Evolutionary conservation across 495 filamentous ascomycete species (phyloP).

Genomic region (Aspergillus avenaceus): DNA sequence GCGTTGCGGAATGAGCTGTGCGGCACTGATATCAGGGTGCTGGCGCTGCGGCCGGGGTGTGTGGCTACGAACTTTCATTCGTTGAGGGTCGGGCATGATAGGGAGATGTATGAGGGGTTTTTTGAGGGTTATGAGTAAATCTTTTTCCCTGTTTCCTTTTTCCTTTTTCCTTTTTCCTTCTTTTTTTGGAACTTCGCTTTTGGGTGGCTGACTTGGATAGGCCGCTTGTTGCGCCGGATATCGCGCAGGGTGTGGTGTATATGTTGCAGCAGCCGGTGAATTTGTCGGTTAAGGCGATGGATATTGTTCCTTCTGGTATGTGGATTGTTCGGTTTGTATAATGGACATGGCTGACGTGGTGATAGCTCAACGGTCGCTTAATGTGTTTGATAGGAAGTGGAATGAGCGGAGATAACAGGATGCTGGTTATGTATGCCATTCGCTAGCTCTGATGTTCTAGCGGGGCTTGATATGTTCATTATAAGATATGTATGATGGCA

Average conservation of each 20-base stretch:
- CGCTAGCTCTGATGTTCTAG: no score
- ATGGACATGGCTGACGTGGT: neutral
- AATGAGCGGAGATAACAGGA: constrained; percentile 19
- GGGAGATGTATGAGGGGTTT: constrained; percentile 25
- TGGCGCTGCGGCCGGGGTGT: constrained; percentile 32
- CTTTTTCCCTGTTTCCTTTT: neutral
- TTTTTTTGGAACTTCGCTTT: no score
- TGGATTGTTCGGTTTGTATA: neutral
- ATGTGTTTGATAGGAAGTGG: constrained; percentile 24
- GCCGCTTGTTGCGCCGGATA: constrained; percentile 26
- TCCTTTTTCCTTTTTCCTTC: neutral
- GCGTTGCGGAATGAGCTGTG: constrained; percentile 29
- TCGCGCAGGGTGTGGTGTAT: constrained; percentile 26
- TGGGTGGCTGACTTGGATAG: constrained; percentile 3
- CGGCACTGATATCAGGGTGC: constrained; percentile 31
- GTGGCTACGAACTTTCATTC: constrained; percentile 38
- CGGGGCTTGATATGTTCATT: no score
- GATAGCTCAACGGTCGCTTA: constrained; percentile 22
- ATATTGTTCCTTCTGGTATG: constrained; percentile 32
- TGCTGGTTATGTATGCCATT: no score
- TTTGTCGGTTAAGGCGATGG: constrained; percentile 33
- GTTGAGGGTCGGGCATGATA: constrained; percentile 28
- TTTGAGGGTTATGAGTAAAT: constrained; percentile 29
- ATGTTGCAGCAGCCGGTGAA: constrained; percentile 25
- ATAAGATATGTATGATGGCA: no score